Evolutionary conservation across 2,329 filamentous ascomycete species (phyloP), one percentile per base, ranked within the genome.

Genomic region (Xylaria sp.): DNA sequence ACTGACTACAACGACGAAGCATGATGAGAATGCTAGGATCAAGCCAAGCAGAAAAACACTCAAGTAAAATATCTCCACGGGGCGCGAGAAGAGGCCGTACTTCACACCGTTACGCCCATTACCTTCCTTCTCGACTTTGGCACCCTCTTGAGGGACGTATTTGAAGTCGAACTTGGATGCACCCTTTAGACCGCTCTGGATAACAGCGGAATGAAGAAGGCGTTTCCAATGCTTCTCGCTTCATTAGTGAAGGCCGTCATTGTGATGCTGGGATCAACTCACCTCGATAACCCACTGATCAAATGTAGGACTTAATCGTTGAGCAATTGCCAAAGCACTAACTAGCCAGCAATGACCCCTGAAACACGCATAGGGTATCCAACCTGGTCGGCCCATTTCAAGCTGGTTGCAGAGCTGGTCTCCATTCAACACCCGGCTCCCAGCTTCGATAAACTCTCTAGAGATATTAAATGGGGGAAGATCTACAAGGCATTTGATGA

Each of bases 341-440:
- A 81, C 76, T 2, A 81, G 59, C 75, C 79, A 78, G 60, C 78
- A 79, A 43, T 77, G 73, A 0, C 78, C 79, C 60, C 56, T 72
- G 68, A 79, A 80, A 64, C 75, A 79, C 0, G 74, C 75, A 36
- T 78, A 76, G 1, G 73, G 66, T 51, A 75, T 73, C 68, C 71
- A 60, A 1, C 77, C 73, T 0, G 81, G 81, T 8, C 69, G 68
- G 1, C 76, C 78, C 28, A 83, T 73, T 0, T 77, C 76, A 1
- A 83, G 73, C 1, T 74, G 70, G 59, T 82, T 77, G 58, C 80
- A 82, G 15, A 82, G 67, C 55, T 78, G 73, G 62, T 82, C 73
- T 0, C 80, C 80, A 52, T 82, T 83, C 18, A 83, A 72, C 51
- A 78, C 76, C 2, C 81, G 73, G n/a, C 79, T 81, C 0, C 78